These are phyloP conservation scores for Saccharomyces paradoxus DNA, from an alignment of 805 yeast species.

Conservation along the genomic window DNA sequence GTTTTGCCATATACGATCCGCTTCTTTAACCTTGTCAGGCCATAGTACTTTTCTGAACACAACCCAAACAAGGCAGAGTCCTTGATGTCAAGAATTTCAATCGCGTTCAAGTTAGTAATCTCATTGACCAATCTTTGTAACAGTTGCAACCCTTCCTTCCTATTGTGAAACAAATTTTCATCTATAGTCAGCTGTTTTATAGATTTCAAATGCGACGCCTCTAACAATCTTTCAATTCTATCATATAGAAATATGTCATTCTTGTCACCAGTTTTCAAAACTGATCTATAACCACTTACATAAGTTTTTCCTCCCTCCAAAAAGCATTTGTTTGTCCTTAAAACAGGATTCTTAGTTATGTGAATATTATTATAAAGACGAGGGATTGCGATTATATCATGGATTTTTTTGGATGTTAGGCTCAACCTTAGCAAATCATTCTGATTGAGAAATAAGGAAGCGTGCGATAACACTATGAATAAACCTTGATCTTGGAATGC, in stretches of 20 bases:
- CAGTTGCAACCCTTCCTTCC: slow-evolving; percentile 11
- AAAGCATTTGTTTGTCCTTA: slow-evolving; percentile 26
- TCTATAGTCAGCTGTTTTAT: slow-evolving; percentile 33
- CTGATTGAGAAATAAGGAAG: slow-evolving; percentile 32
- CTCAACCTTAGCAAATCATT: slow-evolving; percentile 32
- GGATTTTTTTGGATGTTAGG: slow-evolving; percentile 24
- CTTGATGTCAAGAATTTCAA: slow-evolving; percentile 18
- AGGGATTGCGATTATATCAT: slow-evolving; percentile 27
- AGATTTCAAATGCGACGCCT: slow-evolving; percentile 28
- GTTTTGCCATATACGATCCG: slow-evolving; percentile 8
- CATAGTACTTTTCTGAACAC: slow-evolving; percentile 7
- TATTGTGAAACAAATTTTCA: slow-evolving; percentile 25
- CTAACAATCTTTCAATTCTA: slow-evolving; percentile 36
- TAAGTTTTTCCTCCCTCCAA: slow-evolving; percentile 33
- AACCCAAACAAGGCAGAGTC: slow-evolving; percentile 13
- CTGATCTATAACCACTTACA: slow-evolving; percentile 32
- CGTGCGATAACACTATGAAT: neutral
- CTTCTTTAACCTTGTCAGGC: slow-evolving; percentile 7
- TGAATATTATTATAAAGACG: slow-evolving; percentile 34
- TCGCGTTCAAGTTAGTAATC: slow-evolving; percentile 14
- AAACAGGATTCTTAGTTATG: slow-evolving; percentile 30
- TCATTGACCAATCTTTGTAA: slow-evolving; percentile 14
- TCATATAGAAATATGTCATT: slow-evolving; percentile 32
- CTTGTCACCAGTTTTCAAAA: slow-evolving; percentile 30
- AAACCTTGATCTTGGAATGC: neutral